phyloP scores from a whole-genome alignment of 352 stramenopile species.

The Phytopythium kandeliae region DNA sequence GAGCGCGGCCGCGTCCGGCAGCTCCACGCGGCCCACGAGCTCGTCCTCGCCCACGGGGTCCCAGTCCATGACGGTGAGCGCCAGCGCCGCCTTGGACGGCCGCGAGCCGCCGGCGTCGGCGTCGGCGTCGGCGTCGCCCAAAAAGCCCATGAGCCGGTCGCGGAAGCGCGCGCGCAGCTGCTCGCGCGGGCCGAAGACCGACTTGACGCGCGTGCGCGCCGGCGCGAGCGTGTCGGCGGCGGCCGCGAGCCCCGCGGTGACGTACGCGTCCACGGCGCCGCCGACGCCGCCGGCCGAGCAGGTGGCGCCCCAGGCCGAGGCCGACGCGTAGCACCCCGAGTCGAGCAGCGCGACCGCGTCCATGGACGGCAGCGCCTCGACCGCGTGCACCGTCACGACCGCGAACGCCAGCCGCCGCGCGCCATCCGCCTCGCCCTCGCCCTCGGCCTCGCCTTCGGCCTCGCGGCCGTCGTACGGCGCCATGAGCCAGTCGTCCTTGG shows the following conservation, averaged over 20 bases:
- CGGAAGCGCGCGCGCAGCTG: constrained; percentile 57
- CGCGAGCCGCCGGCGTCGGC: not conserved
- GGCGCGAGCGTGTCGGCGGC: constrained; percentile 20
- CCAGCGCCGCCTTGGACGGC: constrained; percentile 12
- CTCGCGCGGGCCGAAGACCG: constrained; percentile 51
- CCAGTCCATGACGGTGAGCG: constrained; percentile 65
- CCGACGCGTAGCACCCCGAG: constrained; percentile 34
- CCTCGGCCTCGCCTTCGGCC: constrained; percentile 9
- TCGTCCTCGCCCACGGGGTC: constrained; percentile 62
- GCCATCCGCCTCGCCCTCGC: constrained; percentile 12
- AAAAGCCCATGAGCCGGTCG: constrained; percentile 55
- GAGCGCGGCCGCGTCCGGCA: constrained; percentile 31
- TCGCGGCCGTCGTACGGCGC: constrained; percentile 1
- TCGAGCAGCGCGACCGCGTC: constrained; percentile 45
- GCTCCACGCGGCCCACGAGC: constrained; percentile 43
- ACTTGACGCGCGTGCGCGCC: constrained; percentile 65
- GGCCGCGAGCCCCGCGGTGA: constrained; percentile 34
- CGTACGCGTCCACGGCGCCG: constrained; percentile 67
- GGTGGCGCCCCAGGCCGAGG: constrained; percentile 7
- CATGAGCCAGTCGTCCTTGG: constrained; percentile 18
- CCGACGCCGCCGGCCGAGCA: constrained; percentile 7
- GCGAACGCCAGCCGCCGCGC: constrained; percentile 34
- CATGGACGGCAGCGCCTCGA: constrained; percentile 58
- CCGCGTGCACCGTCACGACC: constrained; percentile 51
- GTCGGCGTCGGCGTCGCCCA: constrained; percentile 16